These are phyloP conservation scores for Coniferiporia sulphurascens DNA, from an alignment of 1,284 basidiomycete genomes.

Conservation along the genomic window DNA sequence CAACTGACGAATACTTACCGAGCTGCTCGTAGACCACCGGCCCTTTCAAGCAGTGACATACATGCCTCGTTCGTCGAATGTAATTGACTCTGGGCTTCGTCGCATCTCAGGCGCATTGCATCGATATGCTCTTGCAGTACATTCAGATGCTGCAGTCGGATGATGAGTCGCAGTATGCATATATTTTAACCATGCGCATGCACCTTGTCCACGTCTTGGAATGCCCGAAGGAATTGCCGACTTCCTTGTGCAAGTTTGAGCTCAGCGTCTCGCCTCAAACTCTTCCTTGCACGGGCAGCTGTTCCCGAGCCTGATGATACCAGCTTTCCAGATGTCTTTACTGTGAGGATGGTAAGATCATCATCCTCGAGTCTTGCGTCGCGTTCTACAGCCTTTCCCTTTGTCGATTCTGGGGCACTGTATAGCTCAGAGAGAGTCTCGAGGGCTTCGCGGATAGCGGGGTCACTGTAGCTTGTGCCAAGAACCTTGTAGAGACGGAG, in stretches of 20 bases:
- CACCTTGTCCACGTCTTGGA: constrained; percentile 85
- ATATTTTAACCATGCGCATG: constrained; percentile 14
- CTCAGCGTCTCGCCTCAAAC: constrained; percentile 82
- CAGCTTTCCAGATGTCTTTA: constrained; percentile 21
- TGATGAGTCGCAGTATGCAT: constrained; percentile 7
- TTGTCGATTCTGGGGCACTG: constrained; percentile 11
- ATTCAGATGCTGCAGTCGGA: constrained; percentile 62
- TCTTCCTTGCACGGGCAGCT: constrained; percentile 67
- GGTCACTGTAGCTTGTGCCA: constrained; percentile 79
- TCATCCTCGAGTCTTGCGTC: constrained; percentile 22
- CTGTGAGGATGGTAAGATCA: constrained; percentile 28
- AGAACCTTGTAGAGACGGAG: constrained; percentile 86
- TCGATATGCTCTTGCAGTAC: constrained; percentile 70
- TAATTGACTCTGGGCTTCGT: constrained; percentile 77
- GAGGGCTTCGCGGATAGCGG: constrained; percentile 74
- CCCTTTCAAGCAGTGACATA: constrained; percentile 79
- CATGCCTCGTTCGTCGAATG: constrained; percentile 76
- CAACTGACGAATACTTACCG: constrained; percentile 43
- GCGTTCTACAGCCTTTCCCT: not conserved
- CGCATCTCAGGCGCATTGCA: constrained; percentile 77
- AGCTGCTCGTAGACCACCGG: constrained; percentile 77
- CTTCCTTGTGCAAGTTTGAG: constrained; percentile 75
- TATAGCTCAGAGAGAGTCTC: constrained; percentile 81
- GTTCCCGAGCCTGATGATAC: constrained; percentile 40
- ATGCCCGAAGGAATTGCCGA: constrained; percentile 73